phyloP scores from a whole-genome alignment of 495 filamentous ascomycete genomes.

The Trichocladium antarcticum region DNA sequence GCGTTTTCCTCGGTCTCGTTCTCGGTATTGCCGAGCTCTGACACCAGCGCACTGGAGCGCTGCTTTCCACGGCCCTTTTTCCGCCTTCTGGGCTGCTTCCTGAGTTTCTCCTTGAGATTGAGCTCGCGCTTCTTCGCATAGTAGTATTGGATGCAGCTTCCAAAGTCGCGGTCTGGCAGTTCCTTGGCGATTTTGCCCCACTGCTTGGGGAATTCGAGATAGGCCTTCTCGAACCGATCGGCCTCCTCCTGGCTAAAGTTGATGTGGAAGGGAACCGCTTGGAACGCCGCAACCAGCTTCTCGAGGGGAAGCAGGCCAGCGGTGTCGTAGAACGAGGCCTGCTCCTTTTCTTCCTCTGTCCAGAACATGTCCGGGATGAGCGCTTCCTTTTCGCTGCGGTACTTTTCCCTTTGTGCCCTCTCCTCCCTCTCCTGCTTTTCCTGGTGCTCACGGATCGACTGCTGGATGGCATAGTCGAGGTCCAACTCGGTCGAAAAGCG shows the following conservation, averaged over 20 bases:
- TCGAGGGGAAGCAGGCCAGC: constrained; percentile 58
- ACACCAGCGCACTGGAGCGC: constrained; percentile 64
- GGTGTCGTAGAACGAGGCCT: constrained; percentile 55
- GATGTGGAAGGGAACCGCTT: constrained; percentile 63
- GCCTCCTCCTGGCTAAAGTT: constrained; percentile 77
- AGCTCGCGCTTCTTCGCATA: constrained; percentile 83
- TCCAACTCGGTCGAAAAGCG: constrained; percentile 57
- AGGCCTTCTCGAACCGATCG: constrained; percentile 63
- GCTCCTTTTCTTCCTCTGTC: constrained; percentile 35
- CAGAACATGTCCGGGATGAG: constrained; percentile 69
- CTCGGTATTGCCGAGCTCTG: constrained; percentile 54
- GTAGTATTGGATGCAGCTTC: constrained; percentile 88
- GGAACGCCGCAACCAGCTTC: constrained; percentile 56
- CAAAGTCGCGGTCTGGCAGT: constrained; percentile 60
- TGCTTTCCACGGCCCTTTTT: constrained; percentile 50
- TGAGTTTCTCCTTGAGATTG: constrained; percentile 77
- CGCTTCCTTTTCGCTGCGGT: constrained; percentile 75
- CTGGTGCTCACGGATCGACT: constrained; percentile 65
- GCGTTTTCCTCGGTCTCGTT: constrained; percentile 41
- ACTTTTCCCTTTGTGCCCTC: constrained; percentile 55
- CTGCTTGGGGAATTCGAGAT: constrained; percentile 74
- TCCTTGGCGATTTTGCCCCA: constrained; percentile 80
- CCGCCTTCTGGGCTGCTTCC: constrained; percentile 55
- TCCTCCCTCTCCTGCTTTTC: constrained; percentile 60
- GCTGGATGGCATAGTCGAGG: constrained; percentile 61